Evolutionary conservation across 2,329 filamentous ascomycete species (phyloP).

Genomic region (Neofusicoccum parvum): DNA sequence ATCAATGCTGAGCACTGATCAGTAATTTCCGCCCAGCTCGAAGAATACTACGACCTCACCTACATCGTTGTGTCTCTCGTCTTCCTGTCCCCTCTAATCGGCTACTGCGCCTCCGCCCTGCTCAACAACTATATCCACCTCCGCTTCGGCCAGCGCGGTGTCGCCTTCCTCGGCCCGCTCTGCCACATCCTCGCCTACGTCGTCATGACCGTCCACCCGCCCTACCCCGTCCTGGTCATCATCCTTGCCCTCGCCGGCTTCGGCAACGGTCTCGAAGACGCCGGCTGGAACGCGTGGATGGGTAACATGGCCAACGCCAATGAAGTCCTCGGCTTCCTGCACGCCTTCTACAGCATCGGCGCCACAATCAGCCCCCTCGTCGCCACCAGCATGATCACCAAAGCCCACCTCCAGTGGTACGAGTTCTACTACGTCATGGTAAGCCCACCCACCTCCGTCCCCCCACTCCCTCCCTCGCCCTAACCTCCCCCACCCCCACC

Average conservation of each 20-base stretch:
- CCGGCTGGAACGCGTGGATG: slow-evolving; percentile 63
- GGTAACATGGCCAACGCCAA: slow-evolving; percentile 76
- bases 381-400: slow-evolving; percentile 72
- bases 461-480: not conserved
- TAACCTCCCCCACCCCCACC: not conserved
- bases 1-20: slow-evolving; percentile 14
- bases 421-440: slow-evolving; percentile 78
- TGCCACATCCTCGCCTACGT: slow-evolving; percentile 68
- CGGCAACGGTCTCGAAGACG: slow-evolving; percentile 70
- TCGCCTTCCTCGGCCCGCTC: slow-evolving; percentile 65
- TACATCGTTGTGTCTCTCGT: slow-evolving; percentile 67
- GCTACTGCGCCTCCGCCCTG: slow-evolving; percentile 65
- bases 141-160: slow-evolving; percentile 68
- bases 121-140: slow-evolving; percentile 67
- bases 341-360: slow-evolving; percentile 72
- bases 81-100: slow-evolving; percentile 67
- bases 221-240: slow-evolving; percentile 67
- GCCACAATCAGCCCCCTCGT: slow-evolving; percentile 70
- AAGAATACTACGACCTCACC: slow-evolving; percentile 62
- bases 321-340: slow-evolving; percentile 72
- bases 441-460: slow-evolving; percentile 26
- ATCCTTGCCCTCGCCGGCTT: slow-evolving; percentile 68
- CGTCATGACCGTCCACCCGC: slow-evolving; percentile 67
- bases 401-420: slow-evolving; percentile 66
- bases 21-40: slow-evolving; percentile 47